phyloP scores from a whole-genome alignment of 2,329 filamentous ascomycete species.

The Cyphellophora attinorum region DNA sequence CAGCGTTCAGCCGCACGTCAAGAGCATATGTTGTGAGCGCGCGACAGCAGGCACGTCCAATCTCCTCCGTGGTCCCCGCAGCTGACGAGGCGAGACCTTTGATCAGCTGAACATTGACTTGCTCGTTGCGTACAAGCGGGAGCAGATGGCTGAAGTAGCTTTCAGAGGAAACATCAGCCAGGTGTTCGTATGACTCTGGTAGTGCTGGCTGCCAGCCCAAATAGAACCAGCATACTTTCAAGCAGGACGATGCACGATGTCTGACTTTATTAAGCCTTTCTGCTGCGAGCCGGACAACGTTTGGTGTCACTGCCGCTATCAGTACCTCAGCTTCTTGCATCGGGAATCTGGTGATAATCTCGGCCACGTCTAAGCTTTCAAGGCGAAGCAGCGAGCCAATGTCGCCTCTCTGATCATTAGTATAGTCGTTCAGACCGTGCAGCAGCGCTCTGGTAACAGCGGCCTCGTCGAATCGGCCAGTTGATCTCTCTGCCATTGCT shows the following conservation, averaged over 20 bases:
- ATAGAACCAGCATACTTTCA: slow-evolving; percentile 29
- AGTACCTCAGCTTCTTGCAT: slow-evolving; percentile 1
- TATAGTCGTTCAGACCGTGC: slow-evolving; percentile 69
- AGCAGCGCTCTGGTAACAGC: slow-evolving; percentile 20
- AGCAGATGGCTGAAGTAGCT: slow-evolving; percentile 35
- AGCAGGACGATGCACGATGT: slow-evolving; percentile 37
- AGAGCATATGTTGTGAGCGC: slow-evolving; percentile 30
- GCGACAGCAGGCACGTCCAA: slow-evolving; percentile 31
- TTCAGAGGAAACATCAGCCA: slow-evolving; percentile 33
- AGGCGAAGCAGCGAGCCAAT: slow-evolving; percentile 78
- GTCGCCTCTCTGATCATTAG: slow-evolving; percentile 78
- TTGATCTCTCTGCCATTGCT: neutral
- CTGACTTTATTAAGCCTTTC: slow-evolving; percentile 90
- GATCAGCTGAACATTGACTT: slow-evolving; percentile 28
- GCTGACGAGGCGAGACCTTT: slow-evolving; percentile 36
- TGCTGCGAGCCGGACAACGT: slow-evolving; percentile 59
- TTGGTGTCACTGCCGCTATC: slow-evolving; percentile 14
- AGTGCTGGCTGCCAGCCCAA: slow-evolving; percentile 1
- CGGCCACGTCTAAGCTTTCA: slow-evolving; percentile 63
- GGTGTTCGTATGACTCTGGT: slow-evolving; percentile 26
- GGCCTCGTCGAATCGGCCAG: neutral
- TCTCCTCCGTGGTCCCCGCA: slow-evolving; percentile 33
- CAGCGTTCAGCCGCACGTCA: slow-evolving; percentile 2
- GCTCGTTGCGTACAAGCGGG: slow-evolving; percentile 25
- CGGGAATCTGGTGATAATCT: slow-evolving; percentile 19